Percentiles rank a stretch among this genome's conserved stretches.
Conservation (phyloP, 2,329 filamentous ascomycete species). For the Colletotrichum sidae region DNA sequence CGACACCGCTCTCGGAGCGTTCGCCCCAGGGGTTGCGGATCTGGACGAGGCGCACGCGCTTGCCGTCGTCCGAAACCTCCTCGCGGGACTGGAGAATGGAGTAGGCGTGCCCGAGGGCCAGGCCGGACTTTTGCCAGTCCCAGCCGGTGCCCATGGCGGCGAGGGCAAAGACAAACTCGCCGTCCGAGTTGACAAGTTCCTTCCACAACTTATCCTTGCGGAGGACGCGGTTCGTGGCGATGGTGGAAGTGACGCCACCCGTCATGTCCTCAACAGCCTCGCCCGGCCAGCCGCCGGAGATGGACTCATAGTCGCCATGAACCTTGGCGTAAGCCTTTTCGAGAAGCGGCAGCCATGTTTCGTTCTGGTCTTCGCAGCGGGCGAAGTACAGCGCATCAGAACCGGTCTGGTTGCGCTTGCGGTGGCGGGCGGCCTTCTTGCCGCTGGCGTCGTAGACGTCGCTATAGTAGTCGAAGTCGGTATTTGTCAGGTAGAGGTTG, state of each 20-base stretch:
- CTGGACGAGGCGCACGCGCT: slow-evolving; percentile 54
- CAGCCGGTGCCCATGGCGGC: slow-evolving; percentile 47
- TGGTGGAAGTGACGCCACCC: slow-evolving; percentile 67
- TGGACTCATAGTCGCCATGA: slow-evolving; percentile 77
- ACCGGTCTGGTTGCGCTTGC: slow-evolving; percentile 73
- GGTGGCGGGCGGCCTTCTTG: slow-evolving; percentile 70
- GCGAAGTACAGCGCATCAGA: slow-evolving; percentile 78
- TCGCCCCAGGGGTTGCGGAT: slow-evolving; percentile 78
- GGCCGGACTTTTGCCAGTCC: slow-evolving; percentile 50
- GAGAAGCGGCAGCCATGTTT: slow-evolving; percentile 79
- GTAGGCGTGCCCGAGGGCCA: slow-evolving; percentile 61
- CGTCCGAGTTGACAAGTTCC: slow-evolving; percentile 73
- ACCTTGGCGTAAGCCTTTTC: slow-evolving; percentile 84
- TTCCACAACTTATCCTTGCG: slow-evolving; percentile 78
- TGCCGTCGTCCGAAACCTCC: slow-evolving; percentile 54
- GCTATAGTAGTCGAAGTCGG: slow-evolving; percentile 39
- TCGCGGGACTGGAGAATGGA: slow-evolving; percentile 62
- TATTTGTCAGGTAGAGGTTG: slow-evolving; percentile 56
- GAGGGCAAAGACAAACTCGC: slow-evolving; percentile 72
- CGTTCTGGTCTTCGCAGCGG: slow-evolving; percentile 74
- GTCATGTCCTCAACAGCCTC: slow-evolving; percentile 62
- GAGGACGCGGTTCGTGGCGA: slow-evolving; percentile 68
- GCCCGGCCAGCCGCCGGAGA: slow-evolving; percentile 74
- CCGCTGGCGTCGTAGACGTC: slow-evolving; percentile 54
- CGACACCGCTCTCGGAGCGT: slow-evolving; percentile 51